Evolutionary conservation across 768 basidiomycete genomes (phyloP).

Genomic region (Termitomyces heimii): DNA sequence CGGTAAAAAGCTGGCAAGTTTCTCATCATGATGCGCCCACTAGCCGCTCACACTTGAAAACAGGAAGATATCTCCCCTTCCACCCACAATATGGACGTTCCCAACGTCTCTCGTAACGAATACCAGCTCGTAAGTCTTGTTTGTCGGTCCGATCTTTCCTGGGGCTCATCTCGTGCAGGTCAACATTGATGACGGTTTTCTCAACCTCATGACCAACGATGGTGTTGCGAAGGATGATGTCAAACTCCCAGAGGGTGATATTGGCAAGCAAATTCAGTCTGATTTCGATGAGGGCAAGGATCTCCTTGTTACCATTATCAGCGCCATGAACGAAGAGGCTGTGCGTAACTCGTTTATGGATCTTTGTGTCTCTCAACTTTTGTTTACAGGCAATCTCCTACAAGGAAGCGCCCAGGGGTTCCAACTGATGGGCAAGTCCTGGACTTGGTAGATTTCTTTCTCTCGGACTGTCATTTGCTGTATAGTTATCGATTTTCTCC

Average conservation of each 20-base stretch:
- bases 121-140: constrained; percentile 68
- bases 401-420: constrained; percentile 83
- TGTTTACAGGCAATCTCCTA: constrained; percentile 59
- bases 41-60: constrained; percentile 7
- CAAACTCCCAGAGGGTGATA: constrained; percentile 78
- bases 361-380: not conserved
- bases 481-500: constrained; percentile 15
- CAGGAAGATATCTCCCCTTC: constrained; percentile 94
- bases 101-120: constrained; percentile 87
- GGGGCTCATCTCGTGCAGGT: constrained; percentile 34
- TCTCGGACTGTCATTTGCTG: constrained; percentile 8
- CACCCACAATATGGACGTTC: constrained; percentile 99
- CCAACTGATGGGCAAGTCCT: constrained; percentile 16
- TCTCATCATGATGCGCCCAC: constrained; percentile 8
- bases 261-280: constrained; percentile 65
- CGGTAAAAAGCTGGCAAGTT: constrained; percentile 88
- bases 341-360: constrained; percentile 23
- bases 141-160: constrained; percentile 8
- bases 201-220: constrained; percentile 87
- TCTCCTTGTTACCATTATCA: constrained; percentile 77
- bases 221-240: constrained; percentile 90
- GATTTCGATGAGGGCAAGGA: constrained; percentile 87
- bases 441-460: not conserved
- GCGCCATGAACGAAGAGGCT: constrained; percentile 92
- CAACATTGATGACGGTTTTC: constrained; percentile 90